Conservation (phyloP, 176 grass and related monocot species). For the Zizania latifolia region DNA sequence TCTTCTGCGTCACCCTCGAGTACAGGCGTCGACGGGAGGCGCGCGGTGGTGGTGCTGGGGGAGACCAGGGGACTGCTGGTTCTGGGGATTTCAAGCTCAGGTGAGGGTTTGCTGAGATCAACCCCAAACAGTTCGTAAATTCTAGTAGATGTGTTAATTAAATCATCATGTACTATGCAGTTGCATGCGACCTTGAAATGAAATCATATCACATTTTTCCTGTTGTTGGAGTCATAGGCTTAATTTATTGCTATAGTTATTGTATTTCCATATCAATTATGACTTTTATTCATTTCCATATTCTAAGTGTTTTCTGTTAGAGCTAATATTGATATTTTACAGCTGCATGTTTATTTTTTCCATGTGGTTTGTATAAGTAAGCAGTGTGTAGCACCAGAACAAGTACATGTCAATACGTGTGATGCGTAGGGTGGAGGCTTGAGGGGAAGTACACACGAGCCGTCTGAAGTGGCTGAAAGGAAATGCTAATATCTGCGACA, state of each 20-base stretch:
- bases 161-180: neutral
- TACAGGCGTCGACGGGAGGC: constrained; percentile 34
- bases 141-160: neutral
- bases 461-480: too few relatives aligned
- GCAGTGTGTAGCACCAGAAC: too few relatives aligned
- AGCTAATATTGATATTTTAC: too few relatives aligned
- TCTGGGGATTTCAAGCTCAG: constrained; percentile 52
- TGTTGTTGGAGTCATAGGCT: neutral
- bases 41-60: neutral
- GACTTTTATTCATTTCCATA: neutral
- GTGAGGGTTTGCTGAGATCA: constrained; percentile 22
- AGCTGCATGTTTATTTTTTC: too few relatives aligned
- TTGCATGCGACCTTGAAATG: neutral
- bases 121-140: neutral
- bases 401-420: too few relatives aligned
- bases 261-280: neutral
- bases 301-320: too few relatives aligned
- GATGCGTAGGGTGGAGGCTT: too few relatives aligned
- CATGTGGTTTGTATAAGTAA: too few relatives aligned
- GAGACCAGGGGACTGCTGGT: constrained; percentile 10
- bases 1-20: constrained; percentile 56
- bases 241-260: neutral
- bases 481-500: too few relatives aligned
- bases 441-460: too few relatives aligned
- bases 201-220: neutral